Evolutionary conservation across 2,329 filamentous ascomycete species (phyloP).

Genomic region (Plectosphaerella cucumerina): DNA sequence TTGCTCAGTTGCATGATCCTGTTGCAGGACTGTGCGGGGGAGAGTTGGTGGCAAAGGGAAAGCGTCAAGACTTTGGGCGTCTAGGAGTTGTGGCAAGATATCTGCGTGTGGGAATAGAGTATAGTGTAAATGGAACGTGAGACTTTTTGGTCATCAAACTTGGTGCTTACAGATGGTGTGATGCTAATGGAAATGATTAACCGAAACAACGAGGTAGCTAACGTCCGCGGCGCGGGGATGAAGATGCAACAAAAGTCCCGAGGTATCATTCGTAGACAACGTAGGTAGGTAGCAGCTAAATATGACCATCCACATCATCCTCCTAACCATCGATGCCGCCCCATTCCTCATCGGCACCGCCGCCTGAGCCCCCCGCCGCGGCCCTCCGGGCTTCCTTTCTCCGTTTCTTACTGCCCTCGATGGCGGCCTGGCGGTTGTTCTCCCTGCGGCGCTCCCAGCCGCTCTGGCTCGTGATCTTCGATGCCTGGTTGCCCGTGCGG

Average conservation of each 20-base stretch:
- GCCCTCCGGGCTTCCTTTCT: constrained; percentile 29
- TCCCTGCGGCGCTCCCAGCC: constrained; percentile 68
- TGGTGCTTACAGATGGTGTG: not conserved
- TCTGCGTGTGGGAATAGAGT: constrained; percentile 2
- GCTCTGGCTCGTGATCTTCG: constrained; percentile 79
- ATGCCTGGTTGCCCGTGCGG: constrained; percentile 36
- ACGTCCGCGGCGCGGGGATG: no score
- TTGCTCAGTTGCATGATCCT: no score
- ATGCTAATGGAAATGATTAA: not conserved
- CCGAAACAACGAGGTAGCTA: no score
- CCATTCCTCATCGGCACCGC: constrained; percentile 36
- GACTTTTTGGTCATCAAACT: not conserved
- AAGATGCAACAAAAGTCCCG: no score
- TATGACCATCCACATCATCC: constrained; percentile 4
- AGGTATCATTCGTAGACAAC: not conserved
- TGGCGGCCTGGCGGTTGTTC: constrained; percentile 61
- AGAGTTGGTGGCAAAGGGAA: not conserved
- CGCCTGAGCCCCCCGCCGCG: constrained; percentile 9
- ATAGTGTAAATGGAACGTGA: constrained; percentile 2
- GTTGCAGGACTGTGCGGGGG: no score
- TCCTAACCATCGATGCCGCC: constrained; percentile 41
- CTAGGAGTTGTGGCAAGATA: constrained; percentile 1
- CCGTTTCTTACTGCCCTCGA: constrained; percentile 56
- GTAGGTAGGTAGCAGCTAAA: not conserved
- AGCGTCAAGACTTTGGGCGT: constrained; percentile 1